Base-by-base conservation (phyloP, 305 asterid genomes). In the Fraxinus baroniana region DNA sequence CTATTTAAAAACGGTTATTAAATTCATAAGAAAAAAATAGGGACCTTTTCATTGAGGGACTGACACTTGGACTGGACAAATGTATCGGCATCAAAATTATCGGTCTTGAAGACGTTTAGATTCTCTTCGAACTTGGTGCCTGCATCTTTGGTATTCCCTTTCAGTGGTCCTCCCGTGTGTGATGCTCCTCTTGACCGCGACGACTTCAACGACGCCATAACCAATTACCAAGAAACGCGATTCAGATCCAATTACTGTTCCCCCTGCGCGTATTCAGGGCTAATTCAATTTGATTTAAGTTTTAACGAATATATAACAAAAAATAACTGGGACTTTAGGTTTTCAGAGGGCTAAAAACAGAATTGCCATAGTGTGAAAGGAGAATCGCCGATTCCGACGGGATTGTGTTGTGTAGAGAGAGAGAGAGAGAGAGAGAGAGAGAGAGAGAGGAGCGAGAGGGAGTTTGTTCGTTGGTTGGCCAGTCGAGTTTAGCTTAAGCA, bases 21-120 rank as follows among this genome's bases (percentile, higher is more conserved):
- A 83, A 76, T 39, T 70, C 80, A 71, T 18, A 77, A 73, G 46
- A 22, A 3, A 35, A 3, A 35, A 73, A 13, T 15, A 35, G 64
- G 5, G 74, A 93, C 99, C 98, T 94, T 96, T 85, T 96, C 99
- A 77, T 86, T 89, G 32, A 93, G 91, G 44, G 98, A 89, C 77
- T 91, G 94, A 87, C 98, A 96, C 89, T 96, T 96, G 90, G 98
- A 93, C 83, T 93, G 94, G 83, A 96, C 91, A 86, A 73, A 96
- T 71, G 86, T 83, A 89, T 96, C 99, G 84, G 98, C 98, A 83
- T 96, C 97, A 89, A 92, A 96, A 82, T 78, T 87, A 88, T 94
- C 98, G 86, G 99, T 88, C 88, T 94, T 94, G 92, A 96, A 96
- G 83, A 91, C 92, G 86, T 90, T 91, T 86, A 96, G 98, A 91